A percentile compares a stretch with the other conserved stretches of the same genome.
Evolutionary conservation across 768 basidiomycete genomes (phyloP).

Genomic region (Leccinum arenicola): DNA sequence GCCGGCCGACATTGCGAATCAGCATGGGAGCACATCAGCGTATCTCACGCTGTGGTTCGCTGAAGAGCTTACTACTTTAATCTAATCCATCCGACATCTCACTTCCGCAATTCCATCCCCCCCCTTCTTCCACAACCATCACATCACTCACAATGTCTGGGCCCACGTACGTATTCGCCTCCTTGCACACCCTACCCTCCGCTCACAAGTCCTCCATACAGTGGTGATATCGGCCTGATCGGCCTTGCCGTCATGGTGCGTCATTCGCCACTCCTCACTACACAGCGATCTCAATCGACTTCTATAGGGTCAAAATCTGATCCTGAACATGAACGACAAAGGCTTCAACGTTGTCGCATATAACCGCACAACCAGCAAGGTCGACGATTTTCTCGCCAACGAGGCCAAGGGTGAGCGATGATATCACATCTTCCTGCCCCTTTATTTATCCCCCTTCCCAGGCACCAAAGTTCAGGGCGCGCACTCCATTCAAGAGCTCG

Average conservation of each 20-base stretch:
- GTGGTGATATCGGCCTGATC: slow-evolving; percentile 97
- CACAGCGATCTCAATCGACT: slow-evolving; percentile 5
- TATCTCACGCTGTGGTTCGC: slow-evolving; percentile 22
- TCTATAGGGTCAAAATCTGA: slow-evolving; percentile 87
- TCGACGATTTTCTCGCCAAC: slow-evolving; percentile 92
- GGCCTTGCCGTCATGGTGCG: slow-evolving; percentile 97
- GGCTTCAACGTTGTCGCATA: slow-evolving; percentile 96
- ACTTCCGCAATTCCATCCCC: slow-evolving; percentile 9
- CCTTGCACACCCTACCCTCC: slow-evolving; percentile 4
- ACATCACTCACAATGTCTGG: slow-evolving; percentile 39
- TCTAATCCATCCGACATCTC: slow-evolving; percentile 33
- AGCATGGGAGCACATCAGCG: slow-evolving; percentile 17
- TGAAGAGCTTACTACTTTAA: slow-evolving; percentile 7
- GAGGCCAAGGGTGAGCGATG: slow-evolving; percentile 87
- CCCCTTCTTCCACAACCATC: slow-evolving; percentile 32
- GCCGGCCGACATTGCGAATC: background rate
- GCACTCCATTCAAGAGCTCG: slow-evolving; percentile 88
- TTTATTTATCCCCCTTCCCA: slow-evolving; percentile 34
- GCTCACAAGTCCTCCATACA: slow-evolving; percentile 34
- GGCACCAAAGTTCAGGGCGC: slow-evolving; percentile 96
- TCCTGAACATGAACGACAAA: slow-evolving; percentile 99
- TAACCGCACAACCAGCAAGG: slow-evolving; percentile 96
- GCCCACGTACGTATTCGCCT: slow-evolving; percentile 44
- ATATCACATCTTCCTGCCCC: slow-evolving; percentile 24
- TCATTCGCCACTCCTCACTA: slow-evolving; percentile 13